A percentile compares a stretch with the other conserved stretches of the same genome.
These are phyloP conservation scores for Aegilops umbellulata DNA, from an alignment of 176 grass and related monocot genomes.

Conservation along the genomic window DNA sequence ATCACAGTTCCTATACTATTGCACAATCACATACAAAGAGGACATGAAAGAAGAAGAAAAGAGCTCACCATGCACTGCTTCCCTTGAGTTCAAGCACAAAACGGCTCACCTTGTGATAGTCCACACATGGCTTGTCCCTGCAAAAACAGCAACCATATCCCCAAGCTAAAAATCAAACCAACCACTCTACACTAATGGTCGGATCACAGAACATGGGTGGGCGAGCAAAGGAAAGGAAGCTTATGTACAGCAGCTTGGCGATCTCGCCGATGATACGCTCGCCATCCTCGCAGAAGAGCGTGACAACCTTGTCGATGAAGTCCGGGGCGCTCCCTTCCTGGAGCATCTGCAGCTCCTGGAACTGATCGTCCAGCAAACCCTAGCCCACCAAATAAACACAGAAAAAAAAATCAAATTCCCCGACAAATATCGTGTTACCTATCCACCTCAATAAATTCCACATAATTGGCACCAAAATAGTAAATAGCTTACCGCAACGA, in stretches of 20 bases:
- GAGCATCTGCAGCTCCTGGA: conserved; percentile 49
- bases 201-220: too few species aligned
- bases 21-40: conserved; percentile 1
- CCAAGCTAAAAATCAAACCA: conserved; percentile 2
- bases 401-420: neutral
- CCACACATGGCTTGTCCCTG: conserved; percentile 42
- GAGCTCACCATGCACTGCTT: conserved; percentile 52
- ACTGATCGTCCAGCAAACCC: conserved; percentile 68
- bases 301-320: conserved; percentile 51
- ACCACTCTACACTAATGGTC: neutral
- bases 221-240: neutral
- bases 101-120: conserved; percentile 47
- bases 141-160: conserved; percentile 8
- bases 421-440: neutral
- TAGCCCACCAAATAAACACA: neutral
- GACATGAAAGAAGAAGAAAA: neutral
- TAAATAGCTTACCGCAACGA: conserved; percentile 6
- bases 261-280: conserved; percentile 50
- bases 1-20: neutral
- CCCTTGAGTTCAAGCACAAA: conserved; percentile 60
- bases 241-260: conserved; percentile 35
- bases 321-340: conserved; percentile 32
- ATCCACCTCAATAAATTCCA: neutral
- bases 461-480: neutral
- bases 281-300: conserved; percentile 58